These are phyloP conservation scores for Crithidia acanthocephali DNA, from an alignment of 208 protist species.

Conservation along the genomic window DNA sequence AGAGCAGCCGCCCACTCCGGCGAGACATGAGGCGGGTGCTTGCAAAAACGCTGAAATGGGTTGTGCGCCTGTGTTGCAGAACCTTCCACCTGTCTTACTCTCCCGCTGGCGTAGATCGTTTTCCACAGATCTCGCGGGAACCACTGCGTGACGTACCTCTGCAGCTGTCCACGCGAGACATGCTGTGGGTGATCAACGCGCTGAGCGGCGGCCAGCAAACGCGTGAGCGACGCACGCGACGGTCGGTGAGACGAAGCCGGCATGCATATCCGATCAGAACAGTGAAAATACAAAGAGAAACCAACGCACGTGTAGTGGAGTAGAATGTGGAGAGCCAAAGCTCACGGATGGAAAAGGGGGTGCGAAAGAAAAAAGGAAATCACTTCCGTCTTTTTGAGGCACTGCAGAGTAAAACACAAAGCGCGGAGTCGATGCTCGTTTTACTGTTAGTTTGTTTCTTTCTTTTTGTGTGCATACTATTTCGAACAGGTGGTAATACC, in stretches of 20 bases:
- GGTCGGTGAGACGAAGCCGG: conserved; percentile 11
- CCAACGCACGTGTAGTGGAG: conserved; percentile 1
- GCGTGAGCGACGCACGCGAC: conserved; percentile 19
- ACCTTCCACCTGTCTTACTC: neutral
- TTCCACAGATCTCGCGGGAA: conserved; percentile 22
- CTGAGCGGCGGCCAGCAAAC: conserved; percentile 13
- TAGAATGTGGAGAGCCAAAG: neutral
- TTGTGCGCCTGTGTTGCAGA: neutral
- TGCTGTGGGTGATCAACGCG: neutral
- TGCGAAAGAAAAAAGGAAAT: conserved; percentile 10
- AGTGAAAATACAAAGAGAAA: conserved; percentile 1
- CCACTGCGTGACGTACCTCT: conserved; percentile 16
- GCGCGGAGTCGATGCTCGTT: too few relatives aligned
- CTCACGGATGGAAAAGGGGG: neutral
- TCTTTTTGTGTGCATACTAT: too few relatives aligned
- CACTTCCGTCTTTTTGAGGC: too few relatives aligned
- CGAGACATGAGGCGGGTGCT: conserved; percentile 23
- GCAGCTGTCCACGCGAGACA: conserved; percentile 8
- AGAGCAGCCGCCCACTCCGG: conserved; percentile 26
- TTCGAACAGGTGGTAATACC: too few relatives aligned
- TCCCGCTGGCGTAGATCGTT: conserved; percentile 1
- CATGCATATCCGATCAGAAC: conserved; percentile 11
- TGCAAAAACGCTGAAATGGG: conserved; percentile 12
- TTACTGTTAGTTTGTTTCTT: too few relatives aligned
- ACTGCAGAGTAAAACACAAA: too few relatives aligned